Evolutionary conservation across 768 basidiomycete species (phyloP), one percentile per base, ranked within the genome.

Genomic region (Boletus rubescentipes): DNA sequence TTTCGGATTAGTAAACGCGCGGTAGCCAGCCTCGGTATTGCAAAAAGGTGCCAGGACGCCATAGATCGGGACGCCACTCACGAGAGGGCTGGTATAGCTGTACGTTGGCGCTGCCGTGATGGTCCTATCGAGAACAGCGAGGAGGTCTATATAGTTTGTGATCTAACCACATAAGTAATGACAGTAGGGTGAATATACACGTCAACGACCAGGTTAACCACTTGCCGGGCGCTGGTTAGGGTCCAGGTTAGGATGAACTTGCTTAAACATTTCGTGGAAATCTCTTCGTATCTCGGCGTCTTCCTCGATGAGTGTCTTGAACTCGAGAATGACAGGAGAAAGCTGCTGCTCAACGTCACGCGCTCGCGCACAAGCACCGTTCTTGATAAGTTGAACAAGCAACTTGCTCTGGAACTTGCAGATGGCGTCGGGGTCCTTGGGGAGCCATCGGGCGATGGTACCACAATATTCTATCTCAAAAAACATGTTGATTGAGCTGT

Each of bases 1-100:
- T 38, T 67, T 65, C 2, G 74, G 69, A 29, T 67, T 67, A 2
- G 61, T 61, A 32, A 71, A 61, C 34, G 54, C 66, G 34, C 56
- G 52, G 60, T 54, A 56, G 15, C 62, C 62, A 32, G 62, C 62
- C 18, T 50, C 37, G 26, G 62, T 61, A 40, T 64, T 64, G 37
- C 63, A 64, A 46, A 64, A 65, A 11, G 60, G 63, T 18, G 63
- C 56, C 6, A 65, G 59, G 16, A 64, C 53, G 2, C 62, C 62
- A 37, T 64, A 63, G 47, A 64, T 56, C 8, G 58, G 61, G 5
- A 63, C 62, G 10, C 62, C 55, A 51, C 61, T 64, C 35, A 64
- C 59, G 18, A 64, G 64, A n/a, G 64, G 64, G 39, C 54, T 59
- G 7, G 47, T 58, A 21, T 52, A 62, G 9, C 50, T 56, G 41